These are phyloP conservation scores for Amylostereum areolatum DNA, from an alignment of 1,284 basidiomycete species.

Conservation along the genomic window DNA sequence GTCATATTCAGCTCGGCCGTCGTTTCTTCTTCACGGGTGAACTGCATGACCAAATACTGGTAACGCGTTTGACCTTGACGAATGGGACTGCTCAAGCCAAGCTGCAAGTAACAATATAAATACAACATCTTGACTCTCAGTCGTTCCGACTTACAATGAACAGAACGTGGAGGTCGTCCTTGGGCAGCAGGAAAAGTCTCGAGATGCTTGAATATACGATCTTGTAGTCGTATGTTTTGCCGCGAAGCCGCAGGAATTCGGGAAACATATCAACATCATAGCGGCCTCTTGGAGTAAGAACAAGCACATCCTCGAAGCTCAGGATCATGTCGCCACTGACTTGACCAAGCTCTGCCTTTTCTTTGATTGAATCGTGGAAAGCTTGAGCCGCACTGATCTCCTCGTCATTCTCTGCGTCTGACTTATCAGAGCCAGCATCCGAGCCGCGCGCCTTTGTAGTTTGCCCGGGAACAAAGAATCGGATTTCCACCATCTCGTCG, in stretches of 20 bases:
- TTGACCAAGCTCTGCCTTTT: constrained; percentile 93
- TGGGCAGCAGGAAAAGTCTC: constrained; percentile 89
- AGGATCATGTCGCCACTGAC: constrained; percentile 90
- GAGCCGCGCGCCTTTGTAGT: constrained; percentile 58
- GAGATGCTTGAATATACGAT: constrained; percentile 90
- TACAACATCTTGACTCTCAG: no score
- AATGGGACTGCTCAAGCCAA: constrained; percentile 88
- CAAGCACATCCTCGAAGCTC: constrained; percentile 95
- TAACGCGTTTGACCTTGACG: constrained; percentile 98
- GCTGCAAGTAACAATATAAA: constrained; percentile 33
- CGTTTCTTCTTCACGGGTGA: constrained; percentile 94
- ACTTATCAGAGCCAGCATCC: constrained; percentile 73
- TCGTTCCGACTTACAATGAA: constrained; percentile 83
- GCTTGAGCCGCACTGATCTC: constrained; percentile 90
- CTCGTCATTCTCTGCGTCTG: constrained; percentile 62
- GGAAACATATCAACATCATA: constrained; percentile 99
- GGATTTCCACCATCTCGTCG: constrained; percentile 94
- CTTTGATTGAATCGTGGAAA: constrained; percentile 95
- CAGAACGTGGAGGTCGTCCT: constrained; percentile 94
- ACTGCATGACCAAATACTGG: constrained; percentile 97
- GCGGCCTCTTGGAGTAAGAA: constrained; percentile 92
- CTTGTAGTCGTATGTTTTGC: constrained; percentile 99
- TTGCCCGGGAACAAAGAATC: constrained; percentile 92
- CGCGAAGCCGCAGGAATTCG: constrained; percentile 88
- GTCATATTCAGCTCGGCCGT: constrained; percentile 93